Evolutionary conservation across 1,139 yeast species (phyloP).

Genomic region (Taphrina wiesneri): DNA sequence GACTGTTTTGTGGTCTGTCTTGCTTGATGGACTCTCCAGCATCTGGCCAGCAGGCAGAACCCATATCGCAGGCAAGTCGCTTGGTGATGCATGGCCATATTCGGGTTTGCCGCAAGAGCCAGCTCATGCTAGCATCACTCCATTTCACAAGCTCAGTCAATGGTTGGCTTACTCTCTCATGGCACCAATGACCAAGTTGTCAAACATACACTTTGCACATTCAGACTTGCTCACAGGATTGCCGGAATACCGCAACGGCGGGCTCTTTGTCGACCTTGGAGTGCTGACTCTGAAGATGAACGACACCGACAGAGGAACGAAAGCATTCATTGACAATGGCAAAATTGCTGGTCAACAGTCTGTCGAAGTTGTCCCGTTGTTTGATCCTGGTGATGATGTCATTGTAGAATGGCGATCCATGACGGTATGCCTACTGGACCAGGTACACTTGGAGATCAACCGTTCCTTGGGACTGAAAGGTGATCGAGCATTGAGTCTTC

Average conservation of each 20-base stretch:
- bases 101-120: slow-evolving; percentile 44
- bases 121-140: slow-evolving; percentile 50
- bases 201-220: slow-evolving; percentile 50
- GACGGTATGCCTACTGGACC: slow-evolving; percentile 58
- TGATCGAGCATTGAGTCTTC: slow-evolving; percentile 48
- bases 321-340: slow-evolving; percentile 41
- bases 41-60: slow-evolving; percentile 60
- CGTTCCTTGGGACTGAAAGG: slow-evolving; percentile 46
- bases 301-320: slow-evolving; percentile 47
- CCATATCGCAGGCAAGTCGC: slow-evolving; percentile 51
- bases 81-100: slow-evolving; percentile 63
- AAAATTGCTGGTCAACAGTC: slow-evolving; percentile 41
- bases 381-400: slow-evolving; percentile 56
- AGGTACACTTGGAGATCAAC: slow-evolving; percentile 54
- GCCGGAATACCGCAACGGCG: slow-evolving; percentile 67
- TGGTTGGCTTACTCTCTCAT: slow-evolving; percentile 63
- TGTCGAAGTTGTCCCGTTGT: slow-evolving; percentile 51
- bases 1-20: slow-evolving; percentile 56
- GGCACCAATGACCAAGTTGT: slow-evolving; percentile 52
- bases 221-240: slow-evolving; percentile 57
- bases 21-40: slow-evolving; percentile 56
- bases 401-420: slow-evolving; percentile 67
- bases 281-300: slow-evolving; percentile 53
- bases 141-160: slow-evolving; percentile 64
- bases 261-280: slow-evolving; percentile 57